Evolutionary conservation across 2,329 filamentous ascomycete species (phyloP).

Genomic region (Neoarthrinium moseri): DNA sequence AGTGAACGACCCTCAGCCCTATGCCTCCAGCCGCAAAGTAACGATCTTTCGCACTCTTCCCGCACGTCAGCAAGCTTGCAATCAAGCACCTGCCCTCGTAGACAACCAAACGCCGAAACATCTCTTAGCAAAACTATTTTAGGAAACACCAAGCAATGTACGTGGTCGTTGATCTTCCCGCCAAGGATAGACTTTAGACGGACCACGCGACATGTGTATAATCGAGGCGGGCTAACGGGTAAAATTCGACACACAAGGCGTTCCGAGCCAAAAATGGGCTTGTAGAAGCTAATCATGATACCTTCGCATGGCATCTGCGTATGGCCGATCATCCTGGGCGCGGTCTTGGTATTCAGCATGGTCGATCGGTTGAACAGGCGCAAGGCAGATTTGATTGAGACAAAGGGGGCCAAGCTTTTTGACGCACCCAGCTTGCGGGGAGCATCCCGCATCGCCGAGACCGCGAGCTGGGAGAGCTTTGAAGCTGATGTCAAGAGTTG

Average conservation of each 20-base stretch:
- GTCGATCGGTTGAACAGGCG: neutral
- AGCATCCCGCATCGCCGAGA: neutral
- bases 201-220: neutral
- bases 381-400: neutral
- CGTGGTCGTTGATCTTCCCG: neutral
- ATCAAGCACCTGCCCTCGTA: too few relatives aligned
- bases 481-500: neutral
- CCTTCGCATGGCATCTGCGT: neutral
- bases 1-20: too few relatives aligned
- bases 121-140: too few relatives aligned
- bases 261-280: slow-evolving; percentile 22
- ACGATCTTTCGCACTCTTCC: too few relatives aligned
- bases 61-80: too few relatives aligned
- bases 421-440: neutral
- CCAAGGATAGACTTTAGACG: slow-evolving; percentile 5
- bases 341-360: neutral
- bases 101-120: too few relatives aligned
- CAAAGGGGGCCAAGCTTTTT: neutral
- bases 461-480: neutral
- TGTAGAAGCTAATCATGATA: neutral
- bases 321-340: neutral
- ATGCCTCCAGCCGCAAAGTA: too few relatives aligned
- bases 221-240: slow-evolving; percentile 16
- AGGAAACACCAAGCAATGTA: neutral
- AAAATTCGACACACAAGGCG: slow-evolving; percentile 32